phyloP scores from a whole-genome alignment of 441 rosid genomes.

The Cnidoscolus chayamansa region DNA sequence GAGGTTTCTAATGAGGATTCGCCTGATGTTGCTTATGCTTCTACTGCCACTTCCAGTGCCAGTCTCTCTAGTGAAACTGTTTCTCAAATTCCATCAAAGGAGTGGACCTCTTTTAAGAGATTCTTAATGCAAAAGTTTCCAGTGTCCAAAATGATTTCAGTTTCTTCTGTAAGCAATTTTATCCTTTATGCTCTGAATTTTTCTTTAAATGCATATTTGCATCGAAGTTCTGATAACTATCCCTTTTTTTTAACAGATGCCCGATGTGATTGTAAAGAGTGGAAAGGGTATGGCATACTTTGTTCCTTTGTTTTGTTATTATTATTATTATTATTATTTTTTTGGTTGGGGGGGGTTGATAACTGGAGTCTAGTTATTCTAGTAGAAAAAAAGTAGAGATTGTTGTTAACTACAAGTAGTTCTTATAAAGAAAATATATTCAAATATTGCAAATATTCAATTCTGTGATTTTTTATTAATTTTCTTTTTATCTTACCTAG shows the following conservation, averaged over 20 bases:
- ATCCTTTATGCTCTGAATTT: background rate
- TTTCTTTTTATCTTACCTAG: too few species aligned
- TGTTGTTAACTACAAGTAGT: too few species aligned
- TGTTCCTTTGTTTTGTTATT: background rate
- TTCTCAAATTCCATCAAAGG: constrained; percentile 41
- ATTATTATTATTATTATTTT: too few species aligned
- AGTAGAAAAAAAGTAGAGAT: background rate
- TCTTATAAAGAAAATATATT: too few species aligned
- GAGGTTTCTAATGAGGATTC: constrained; percentile 29
- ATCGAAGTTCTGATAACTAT: background rate
- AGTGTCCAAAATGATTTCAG: constrained; percentile 66
- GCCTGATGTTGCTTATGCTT: constrained; percentile 28
- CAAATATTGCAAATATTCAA: too few species aligned
- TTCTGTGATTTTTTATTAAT: too few species aligned
- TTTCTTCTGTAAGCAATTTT: constrained; percentile 55
- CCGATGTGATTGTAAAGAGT: constrained; percentile 56
- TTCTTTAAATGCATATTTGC: background rate
- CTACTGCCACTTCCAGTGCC: constrained; percentile 26
- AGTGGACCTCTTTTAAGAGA: constrained; percentile 82
- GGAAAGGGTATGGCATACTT: constrained; percentile 44
- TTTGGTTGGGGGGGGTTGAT: too few species aligned
- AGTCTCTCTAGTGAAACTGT: constrained; percentile 23
- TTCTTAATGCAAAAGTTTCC: constrained; percentile 82
- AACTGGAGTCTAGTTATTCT: background rate
- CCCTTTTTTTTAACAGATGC: constrained; percentile 43